Percentiles rank a stretch among this genome's conserved stretches.
These are phyloP conservation scores for Eucalyptus fibrosa DNA, from an alignment of 345 rosid species.

Conservation along the genomic window DNA sequence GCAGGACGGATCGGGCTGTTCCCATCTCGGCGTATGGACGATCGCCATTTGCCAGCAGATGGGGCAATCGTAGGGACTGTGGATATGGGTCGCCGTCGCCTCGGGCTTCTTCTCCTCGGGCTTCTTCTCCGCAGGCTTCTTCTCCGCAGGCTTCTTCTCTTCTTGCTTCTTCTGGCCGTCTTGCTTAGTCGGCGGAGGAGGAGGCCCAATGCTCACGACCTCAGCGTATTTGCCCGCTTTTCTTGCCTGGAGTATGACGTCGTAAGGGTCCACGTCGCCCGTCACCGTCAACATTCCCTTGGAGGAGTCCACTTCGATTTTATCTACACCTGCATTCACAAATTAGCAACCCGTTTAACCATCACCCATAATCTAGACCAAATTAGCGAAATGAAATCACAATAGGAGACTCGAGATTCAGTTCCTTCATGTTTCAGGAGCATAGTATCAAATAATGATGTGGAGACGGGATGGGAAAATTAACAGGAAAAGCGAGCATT, in stretches of 20 bases:
- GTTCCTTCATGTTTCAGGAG: background rate
- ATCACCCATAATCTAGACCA: background rate
- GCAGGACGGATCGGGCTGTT: constrained; percentile 2
- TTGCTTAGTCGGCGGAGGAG: constrained; percentile 18
- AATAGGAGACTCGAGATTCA: background rate
- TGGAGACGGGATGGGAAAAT: background rate
- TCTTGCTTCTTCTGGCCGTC: background rate
- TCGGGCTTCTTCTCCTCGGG: constrained; percentile 1
- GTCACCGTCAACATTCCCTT: constrained; percentile 36
- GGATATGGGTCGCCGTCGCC: background rate
- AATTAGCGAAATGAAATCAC: background rate
- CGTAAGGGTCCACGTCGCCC: constrained; percentile 40
- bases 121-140: background rate
- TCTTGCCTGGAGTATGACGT: constrained; percentile 15
- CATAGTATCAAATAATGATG: background rate
- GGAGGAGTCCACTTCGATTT: constrained; percentile 26
- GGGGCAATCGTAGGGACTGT: background rate
- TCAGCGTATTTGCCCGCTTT: constrained; percentile 23
- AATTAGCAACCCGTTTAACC: background rate
- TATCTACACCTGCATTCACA: constrained; percentile 30
- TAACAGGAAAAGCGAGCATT: background rate
- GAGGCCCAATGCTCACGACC: constrained; percentile 42
- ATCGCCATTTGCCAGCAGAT: background rate
- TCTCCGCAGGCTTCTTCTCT: constrained; percentile 1
- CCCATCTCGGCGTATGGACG: background rate